Base-by-base conservation (phyloP, 2,329 filamentous ascomycete species). In the Proliferodiscus dingleyae region DNA sequence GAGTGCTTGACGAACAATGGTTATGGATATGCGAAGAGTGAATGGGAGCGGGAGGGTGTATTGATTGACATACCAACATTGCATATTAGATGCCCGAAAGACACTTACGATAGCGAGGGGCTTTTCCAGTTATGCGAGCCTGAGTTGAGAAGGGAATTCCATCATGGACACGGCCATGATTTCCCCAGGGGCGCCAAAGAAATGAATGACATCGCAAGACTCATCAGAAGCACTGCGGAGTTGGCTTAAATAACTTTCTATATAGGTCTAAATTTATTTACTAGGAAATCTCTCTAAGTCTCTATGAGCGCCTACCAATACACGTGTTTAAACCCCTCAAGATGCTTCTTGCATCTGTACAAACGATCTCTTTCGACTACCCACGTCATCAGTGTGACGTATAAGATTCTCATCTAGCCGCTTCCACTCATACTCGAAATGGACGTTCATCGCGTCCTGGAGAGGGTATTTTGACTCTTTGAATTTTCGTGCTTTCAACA, bases 31-130 rank as follows among this genome's bases (percentile, higher is more conserved):
- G 28, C 33, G 24, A 49, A 39, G 26, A 46, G 37, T n/a, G 34
- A 50, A 28, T 21, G 21, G 5, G 28, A 18, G 7, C 16, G 38
- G 9, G 42, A 49, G 24, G 43, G 43, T 6, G 15, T 19, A 16
- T 33, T 46, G 29, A 52, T 52, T 29, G 24, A 49, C 6, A 47
- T 52, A 15, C 49, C 49, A 15, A 52, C 49, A 19, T 33, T 52
- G 33, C 49, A 52, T 43, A 40, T 52, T 22, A 37, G 49, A 11
- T 46, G 47, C 26, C 43, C 47, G 13, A 43, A 43, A n/a, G 46
- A 50, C 24, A 37, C 40, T 11, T 32, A 32, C 13, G 37, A 44
- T 21, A 26, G 46, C 18, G 28, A 46, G 30, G 49, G 49, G 11
- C 28, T 33, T 29, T 41, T 33, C 22, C 38, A 46, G 6, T 29